Conservation (phyloP, 768 basidiomycete genomes). For the Imleria badia region DNA sequence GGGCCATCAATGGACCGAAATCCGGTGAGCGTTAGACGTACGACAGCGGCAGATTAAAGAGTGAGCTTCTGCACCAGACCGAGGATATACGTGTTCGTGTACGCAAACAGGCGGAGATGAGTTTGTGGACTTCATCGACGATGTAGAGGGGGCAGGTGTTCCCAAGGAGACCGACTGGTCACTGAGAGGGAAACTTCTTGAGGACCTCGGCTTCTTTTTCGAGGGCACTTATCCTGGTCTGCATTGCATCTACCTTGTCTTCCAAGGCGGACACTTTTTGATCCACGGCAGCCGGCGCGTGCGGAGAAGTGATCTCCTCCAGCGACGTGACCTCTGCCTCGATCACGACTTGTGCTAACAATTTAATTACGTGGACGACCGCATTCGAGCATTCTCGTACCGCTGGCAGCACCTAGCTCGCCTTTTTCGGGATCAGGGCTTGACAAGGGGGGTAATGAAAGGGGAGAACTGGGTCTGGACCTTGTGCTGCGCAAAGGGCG, state of each 20-base stretch:
- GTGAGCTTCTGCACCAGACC: constrained; percentile 3
- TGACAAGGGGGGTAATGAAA: constrained; percentile 15
- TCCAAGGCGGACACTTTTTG: neutral
- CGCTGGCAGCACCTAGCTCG: neutral
- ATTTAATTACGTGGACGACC: constrained; percentile 2
- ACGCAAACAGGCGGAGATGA: neutral
- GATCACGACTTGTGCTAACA: neutral
- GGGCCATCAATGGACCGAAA: neutral
- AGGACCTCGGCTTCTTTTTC: constrained; percentile 1
- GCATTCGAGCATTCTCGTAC: neutral
- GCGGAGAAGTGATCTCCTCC: neutral
- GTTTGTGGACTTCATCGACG: neutral
- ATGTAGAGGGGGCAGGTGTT: neutral
- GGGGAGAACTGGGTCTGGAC: constrained; percentile 12
- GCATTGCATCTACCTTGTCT: neutral
- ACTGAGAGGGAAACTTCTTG: constrained; percentile 1
- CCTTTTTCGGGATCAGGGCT: neutral
- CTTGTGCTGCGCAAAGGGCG: neutral
- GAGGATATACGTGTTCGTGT: constrained; percentile 9
- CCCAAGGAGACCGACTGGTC: neutral
- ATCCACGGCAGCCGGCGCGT: neutral
- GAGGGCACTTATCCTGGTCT: neutral
- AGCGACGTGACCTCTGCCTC: neutral
- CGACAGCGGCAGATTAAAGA: neutral
- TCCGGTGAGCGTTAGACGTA: constrained; percentile 3